These are phyloP conservation scores for Solanum chilense DNA, from an alignment of 257 asterid species.

Conservation along the genomic window DNA sequence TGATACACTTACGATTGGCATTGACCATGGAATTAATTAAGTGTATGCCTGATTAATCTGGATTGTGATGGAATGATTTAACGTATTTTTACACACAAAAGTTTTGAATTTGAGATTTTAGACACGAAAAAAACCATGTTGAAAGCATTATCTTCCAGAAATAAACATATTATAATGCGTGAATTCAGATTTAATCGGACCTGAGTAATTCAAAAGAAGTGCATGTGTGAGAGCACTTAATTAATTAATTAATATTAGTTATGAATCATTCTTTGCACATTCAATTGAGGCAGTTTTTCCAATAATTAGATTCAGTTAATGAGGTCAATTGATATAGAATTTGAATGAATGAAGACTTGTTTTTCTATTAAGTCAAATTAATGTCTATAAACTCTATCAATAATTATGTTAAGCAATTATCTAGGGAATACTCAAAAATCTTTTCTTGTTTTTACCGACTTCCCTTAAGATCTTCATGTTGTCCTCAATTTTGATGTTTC, in stretches of 20 bases:
- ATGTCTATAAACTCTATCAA: neutral
- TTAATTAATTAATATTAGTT: neutral
- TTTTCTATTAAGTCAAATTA: neutral
- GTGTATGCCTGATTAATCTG: neutral
- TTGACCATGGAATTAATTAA: neutral
- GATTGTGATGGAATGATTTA: neutral
- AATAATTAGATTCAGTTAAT: slow-evolving; percentile 36
- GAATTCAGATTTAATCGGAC: neutral
- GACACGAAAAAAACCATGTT: neutral
- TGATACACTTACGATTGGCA: slow-evolving; percentile 1
- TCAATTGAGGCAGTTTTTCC: slow-evolving; percentile 18
- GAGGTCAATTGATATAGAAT: slow-evolving; percentile 15
- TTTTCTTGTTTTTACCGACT: slow-evolving; percentile 20
- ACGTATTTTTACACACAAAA: neutral
- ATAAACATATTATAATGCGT: neutral
- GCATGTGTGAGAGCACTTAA: slow-evolving; percentile 3
- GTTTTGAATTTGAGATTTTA: neutral
- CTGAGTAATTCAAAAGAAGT: neutral
- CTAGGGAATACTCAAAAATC: slow-evolving; percentile 7
- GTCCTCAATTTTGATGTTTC: neutral
- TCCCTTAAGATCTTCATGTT: neutral
- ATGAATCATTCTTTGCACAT: slow-evolving; percentile 12
- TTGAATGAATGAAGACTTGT: slow-evolving; percentile 31
- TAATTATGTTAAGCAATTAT: neutral
- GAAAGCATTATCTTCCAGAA: fast-evolving